Conservation (phyloP, 2,329 filamentous ascomycete species). For the Plenodomus lindquistii region DNA sequence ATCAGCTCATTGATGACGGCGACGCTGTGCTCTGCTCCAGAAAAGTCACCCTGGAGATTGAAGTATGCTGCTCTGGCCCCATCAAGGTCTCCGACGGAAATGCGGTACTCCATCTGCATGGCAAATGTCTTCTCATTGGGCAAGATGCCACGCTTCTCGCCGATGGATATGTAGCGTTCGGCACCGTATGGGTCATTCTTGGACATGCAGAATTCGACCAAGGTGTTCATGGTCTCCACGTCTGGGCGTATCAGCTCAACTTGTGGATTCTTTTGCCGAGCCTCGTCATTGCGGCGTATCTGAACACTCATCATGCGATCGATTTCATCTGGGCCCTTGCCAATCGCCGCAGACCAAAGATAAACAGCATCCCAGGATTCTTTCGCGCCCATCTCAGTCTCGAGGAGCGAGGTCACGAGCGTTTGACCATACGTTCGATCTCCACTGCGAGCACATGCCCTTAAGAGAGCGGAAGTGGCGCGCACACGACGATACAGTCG, state of each 20-base stretch:
- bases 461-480: slow-evolving; percentile 61
- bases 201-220: slow-evolving; percentile 74
- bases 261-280: slow-evolving; percentile 41
- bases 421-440: slow-evolving; percentile 46
- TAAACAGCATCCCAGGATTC: slow-evolving; percentile 72
- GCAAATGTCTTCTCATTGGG: slow-evolving; percentile 72
- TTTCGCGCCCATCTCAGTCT: slow-evolving; percentile 45
- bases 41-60: slow-evolving; percentile 61
- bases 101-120: slow-evolving; percentile 74
- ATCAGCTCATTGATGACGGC: slow-evolving; percentile 72
- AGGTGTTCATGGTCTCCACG: slow-evolving; percentile 72
- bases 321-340: slow-evolving; percentile 72
- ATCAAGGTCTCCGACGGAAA: slow-evolving; percentile 72
- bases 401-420: slow-evolving; percentile 46
- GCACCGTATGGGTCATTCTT: slow-evolving; percentile 71
- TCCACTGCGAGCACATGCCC: slow-evolving; percentile 55
- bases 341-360: slow-evolving; percentile 74
- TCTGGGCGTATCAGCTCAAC: slow-evolving; percentile 57
- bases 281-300: slow-evolving; percentile 54
- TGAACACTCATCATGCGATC: slow-evolving; percentile 73
- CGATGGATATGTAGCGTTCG: slow-evolving; percentile 72
- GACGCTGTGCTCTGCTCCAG: slow-evolving; percentile 62
- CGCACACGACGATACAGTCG: too few species aligned
- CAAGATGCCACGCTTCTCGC: slow-evolving; percentile 65
- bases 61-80: slow-evolving; percentile 70